Evolutionary conservation across 1,284 basidiomycete species (phyloP).

Genomic region (Puccinia hordei): DNA sequence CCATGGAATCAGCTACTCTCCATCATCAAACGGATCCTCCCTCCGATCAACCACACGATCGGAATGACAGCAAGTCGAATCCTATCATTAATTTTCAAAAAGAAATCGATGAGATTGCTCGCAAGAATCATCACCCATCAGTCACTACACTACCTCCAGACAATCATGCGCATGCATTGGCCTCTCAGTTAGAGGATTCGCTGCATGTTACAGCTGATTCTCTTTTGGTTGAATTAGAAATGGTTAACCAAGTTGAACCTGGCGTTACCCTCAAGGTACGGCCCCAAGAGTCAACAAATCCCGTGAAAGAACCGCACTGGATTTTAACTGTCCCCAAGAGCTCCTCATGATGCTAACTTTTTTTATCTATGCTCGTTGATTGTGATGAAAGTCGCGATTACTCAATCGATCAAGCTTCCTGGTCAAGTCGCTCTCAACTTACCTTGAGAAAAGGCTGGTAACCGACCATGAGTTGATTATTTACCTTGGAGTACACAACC

Average conservation of each 20-base stretch:
- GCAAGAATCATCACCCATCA: slow-evolving; percentile 11
- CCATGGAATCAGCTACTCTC: slow-evolving; percentile 5
- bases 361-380: background rate
- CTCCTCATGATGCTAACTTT: background rate
- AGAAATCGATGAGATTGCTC: slow-evolving; percentile 36
- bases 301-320: background rate
- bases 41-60: background rate
- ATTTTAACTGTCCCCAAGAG: no score
- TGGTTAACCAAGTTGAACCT: slow-evolving; percentile 13
- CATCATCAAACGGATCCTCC: background rate
- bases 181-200: background rate
- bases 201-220: background rate
- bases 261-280: slow-evolving; percentile 6
- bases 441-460: slow-evolving; percentile 24
- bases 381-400: slow-evolving; percentile 18
- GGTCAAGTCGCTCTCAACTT: slow-evolving; percentile 14
- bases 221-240: slow-evolving; percentile 11
- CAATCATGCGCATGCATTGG: background rate
- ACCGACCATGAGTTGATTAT: slow-evolving; percentile 37
- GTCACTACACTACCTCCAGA: background rate
- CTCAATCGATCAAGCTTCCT: slow-evolving; percentile 20
- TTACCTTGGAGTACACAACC: slow-evolving; percentile 42
- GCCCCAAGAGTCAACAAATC: background rate
- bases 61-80: slow-evolving; percentile 7
- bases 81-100: slow-evolving; percentile 26